Conservation (phyloP, 2,329 filamentous ascomycete genomes). For the Didymella arachidicola region DNA sequence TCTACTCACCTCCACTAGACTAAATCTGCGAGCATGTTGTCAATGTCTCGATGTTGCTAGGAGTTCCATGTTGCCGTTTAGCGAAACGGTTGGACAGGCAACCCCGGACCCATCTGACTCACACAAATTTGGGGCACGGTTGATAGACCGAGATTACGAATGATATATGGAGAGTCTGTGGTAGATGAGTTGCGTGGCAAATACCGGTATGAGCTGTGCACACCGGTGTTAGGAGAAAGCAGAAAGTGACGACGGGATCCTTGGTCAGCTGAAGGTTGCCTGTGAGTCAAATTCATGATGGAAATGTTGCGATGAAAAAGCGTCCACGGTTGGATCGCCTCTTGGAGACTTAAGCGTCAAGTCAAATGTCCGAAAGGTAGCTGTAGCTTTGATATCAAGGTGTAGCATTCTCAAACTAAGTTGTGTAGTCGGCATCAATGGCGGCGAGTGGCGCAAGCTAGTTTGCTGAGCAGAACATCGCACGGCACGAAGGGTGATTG, state of each 20-base stretch:
- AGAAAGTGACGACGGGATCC: too few relatives aligned
- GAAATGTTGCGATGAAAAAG: background rate
- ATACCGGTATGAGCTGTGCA: background rate
- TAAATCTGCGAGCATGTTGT: slow-evolving; percentile 27
- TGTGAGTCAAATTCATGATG: background rate
- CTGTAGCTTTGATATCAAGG: background rate
- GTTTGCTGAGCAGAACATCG: slow-evolving; percentile 18
- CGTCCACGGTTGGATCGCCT: background rate
- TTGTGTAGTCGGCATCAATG: slow-evolving; percentile 3
- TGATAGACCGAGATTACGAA: slow-evolving; percentile 1
- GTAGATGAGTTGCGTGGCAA: background rate
- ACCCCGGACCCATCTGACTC: slow-evolving; percentile 32
- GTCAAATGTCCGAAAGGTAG: background rate
- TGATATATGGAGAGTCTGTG: background rate
- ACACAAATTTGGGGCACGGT: slow-evolving; percentile 9
- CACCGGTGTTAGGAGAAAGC: background rate
- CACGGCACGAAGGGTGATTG: slow-evolving; percentile 23
- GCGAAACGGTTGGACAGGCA: slow-evolving; percentile 27
- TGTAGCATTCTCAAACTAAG: background rate
- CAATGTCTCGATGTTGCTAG: slow-evolving; percentile 28
- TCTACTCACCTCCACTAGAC: slow-evolving; percentile 20
- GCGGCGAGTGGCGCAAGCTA: slow-evolving; percentile 9
- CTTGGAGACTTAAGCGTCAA: background rate
- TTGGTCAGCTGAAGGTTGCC: background rate
- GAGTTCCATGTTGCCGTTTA: slow-evolving; percentile 26